Evolutionary conservation across 1,139 yeast genomes (phyloP).

Genomic region (Maudiozyma humilis): DNA sequence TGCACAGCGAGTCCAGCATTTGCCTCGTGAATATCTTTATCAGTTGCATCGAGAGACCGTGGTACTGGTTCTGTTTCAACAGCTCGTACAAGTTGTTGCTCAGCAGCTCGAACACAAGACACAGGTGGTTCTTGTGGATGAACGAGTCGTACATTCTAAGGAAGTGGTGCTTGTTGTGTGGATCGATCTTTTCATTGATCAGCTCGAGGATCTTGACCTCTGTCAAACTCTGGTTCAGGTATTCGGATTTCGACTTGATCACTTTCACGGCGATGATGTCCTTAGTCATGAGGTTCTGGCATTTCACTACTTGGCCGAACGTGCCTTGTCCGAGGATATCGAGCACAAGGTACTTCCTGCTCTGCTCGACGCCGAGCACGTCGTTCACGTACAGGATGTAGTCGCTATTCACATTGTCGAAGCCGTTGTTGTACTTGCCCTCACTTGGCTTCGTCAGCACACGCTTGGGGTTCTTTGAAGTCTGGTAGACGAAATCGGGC

Average conservation of each 20-base stretch:
- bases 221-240: slow-evolving; percentile 81
- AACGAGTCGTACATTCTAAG: slow-evolving; percentile 78
- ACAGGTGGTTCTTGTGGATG: slow-evolving; percentile 85
- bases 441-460: slow-evolving; percentile 90
- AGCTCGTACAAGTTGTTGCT: slow-evolving; percentile 86
- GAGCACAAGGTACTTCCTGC: slow-evolving; percentile 75
- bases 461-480: slow-evolving; percentile 80
- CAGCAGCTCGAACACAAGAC: slow-evolving; percentile 83
- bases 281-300: slow-evolving; percentile 83
- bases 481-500: slow-evolving; percentile 76
- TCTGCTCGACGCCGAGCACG: slow-evolving; percentile 80
- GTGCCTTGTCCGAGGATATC: slow-evolving; percentile 95
- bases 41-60: slow-evolving; percentile 75
- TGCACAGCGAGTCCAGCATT: slow-evolving; percentile 68
- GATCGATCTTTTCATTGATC: slow-evolving; percentile 65
- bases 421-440: slow-evolving; percentile 72
- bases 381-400: slow-evolving; percentile 92
- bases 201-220: slow-evolving; percentile 84
- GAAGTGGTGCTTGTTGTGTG: slow-evolving; percentile 62
- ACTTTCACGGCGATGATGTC: slow-evolving; percentile 92
- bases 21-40: slow-evolving; percentile 76
- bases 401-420: slow-evolving; percentile 82
- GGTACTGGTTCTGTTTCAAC: slow-evolving; percentile 86
- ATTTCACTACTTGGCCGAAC: slow-evolving; percentile 96
- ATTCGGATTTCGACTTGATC: slow-evolving; percentile 86